phyloP scores from a whole-genome alignment of 257 asterid species.

The Solanum chilense region DNA sequence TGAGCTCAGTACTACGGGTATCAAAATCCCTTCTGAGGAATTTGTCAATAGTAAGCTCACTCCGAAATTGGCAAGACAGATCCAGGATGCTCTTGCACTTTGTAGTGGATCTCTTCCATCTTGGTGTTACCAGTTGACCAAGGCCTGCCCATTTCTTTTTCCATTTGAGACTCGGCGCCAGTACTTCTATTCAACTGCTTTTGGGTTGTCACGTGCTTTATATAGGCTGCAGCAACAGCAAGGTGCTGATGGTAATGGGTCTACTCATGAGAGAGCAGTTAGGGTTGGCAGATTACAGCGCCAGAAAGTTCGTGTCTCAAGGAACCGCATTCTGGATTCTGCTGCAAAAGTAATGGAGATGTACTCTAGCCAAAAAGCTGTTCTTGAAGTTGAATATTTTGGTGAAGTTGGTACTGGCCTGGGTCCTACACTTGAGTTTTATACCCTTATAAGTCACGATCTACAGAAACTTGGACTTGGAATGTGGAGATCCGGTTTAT shows the following conservation, averaged over 20 bases:
- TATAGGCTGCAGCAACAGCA: conserved; percentile 85
- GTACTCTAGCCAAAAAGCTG: conserved; percentile 97
- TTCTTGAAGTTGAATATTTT: conserved; percentile 96
- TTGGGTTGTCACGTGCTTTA: conserved; percentile 91
- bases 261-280: conserved; percentile 62
- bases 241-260: conserved; percentile 58
- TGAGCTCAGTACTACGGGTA: conserved; percentile 30
- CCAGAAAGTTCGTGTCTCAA: conserved; percentile 95
- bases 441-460: conserved; percentile 90
- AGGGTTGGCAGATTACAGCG: conserved; percentile 88
- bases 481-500: conserved; percentile 71
- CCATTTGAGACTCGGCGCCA: conserved; percentile 97
- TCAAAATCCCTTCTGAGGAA: conserved; percentile 51
- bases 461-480: conserved; percentile 75
- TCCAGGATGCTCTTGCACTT: conserved; percentile 95
- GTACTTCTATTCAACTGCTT: conserved; percentile 94
- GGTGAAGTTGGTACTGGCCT: conserved; percentile 99
- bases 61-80: conserved; percentile 86
- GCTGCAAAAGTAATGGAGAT: conserved; percentile 98
- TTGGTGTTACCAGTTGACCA: conserved; percentile 97
- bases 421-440: conserved; percentile 97
- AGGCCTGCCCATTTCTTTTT: conserved; percentile 91
- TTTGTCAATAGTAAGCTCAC: conserved; percentile 81
- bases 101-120: conserved; percentile 95
- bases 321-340: conserved; percentile 85